These are phyloP conservation scores for Avena insularis DNA, from an alignment of 176 grass and related monocot genomes.

Conservation along the genomic window DNA sequence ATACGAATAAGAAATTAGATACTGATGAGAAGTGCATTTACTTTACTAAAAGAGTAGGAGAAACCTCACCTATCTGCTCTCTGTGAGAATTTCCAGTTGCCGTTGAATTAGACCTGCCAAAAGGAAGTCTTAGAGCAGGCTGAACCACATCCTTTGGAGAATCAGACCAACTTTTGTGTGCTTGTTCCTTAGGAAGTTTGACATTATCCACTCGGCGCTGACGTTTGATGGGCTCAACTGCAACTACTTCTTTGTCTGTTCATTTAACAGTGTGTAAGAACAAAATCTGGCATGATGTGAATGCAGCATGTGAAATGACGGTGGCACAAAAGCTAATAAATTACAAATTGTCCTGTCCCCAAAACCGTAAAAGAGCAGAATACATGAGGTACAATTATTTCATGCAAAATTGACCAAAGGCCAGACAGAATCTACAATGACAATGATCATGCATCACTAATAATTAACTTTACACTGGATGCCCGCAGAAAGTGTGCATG, in stretches of 20 bases:
- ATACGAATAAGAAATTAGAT: slow-evolving; percentile 23
- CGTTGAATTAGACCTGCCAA: slow-evolving; percentile 54
- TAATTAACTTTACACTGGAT: neutral
- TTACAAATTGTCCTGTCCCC: neutral
- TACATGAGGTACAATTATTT: neutral
- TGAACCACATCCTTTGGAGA: slow-evolving; percentile 49
- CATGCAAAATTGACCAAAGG: slow-evolving; percentile 28
- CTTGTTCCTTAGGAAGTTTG: slow-evolving; percentile 51
- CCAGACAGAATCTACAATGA: neutral
- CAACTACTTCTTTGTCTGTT: slow-evolving; percentile 47
- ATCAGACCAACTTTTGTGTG: slow-evolving; percentile 39
- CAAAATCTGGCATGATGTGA: neutral
- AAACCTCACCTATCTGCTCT: slow-evolving; percentile 67
- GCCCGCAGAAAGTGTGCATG: neutral
- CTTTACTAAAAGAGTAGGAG: neutral
- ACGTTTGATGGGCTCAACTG: slow-evolving; percentile 59
- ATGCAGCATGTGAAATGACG: slow-evolving; percentile 2
- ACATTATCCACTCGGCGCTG: slow-evolving; percentile 43
- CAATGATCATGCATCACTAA: slow-evolving; percentile 17
- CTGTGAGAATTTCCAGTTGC: slow-evolving; percentile 49
- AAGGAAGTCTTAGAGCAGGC: slow-evolving; percentile 46
- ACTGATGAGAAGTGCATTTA: neutral
- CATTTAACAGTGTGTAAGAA: slow-evolving; percentile 43
- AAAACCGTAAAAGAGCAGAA: slow-evolving; percentile 5
- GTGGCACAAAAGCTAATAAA: slow-evolving; percentile 1